Conservation (phyloP, 495 filamentous ascomycete genomes). For the Amniculicola lignicola region DNA sequence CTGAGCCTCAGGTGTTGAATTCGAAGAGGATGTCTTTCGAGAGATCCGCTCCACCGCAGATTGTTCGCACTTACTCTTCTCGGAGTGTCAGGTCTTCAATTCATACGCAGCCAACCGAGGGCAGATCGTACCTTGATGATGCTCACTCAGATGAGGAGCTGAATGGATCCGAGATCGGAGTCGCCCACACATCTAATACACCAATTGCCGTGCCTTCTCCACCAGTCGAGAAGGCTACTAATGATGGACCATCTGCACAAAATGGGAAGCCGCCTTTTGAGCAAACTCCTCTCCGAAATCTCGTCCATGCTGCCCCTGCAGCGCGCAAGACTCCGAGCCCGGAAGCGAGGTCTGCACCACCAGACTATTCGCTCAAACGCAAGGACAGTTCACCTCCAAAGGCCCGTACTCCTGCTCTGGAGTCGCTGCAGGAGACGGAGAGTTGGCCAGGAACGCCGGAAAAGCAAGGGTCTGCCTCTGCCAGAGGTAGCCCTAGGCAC, state of each 20-base stretch:
- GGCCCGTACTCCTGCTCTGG: constrained; percentile 18
- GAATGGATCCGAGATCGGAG: constrained; percentile 25
- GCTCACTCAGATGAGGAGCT: constrained; percentile 16
- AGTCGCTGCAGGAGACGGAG: constrained; percentile 19
- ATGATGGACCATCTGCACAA: constrained; percentile 1
- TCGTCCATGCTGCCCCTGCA: constrained; percentile 1
- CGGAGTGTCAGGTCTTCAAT: constrained; percentile 9
- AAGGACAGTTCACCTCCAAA: constrained; percentile 3
- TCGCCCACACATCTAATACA: constrained; percentile 33
- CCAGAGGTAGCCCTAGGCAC: constrained; percentile 4
- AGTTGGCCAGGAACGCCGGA: constrained; percentile 1
- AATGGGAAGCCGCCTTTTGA: constrained; percentile 11
- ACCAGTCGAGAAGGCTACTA: constrained; percentile 3
- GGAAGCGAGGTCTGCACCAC: constrained; percentile 3
- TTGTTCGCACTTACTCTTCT: constrained; percentile 31
- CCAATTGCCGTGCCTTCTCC: constrained; percentile 26
- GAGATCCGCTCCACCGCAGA: constrained; percentile 18
- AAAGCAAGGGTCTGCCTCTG: neutral
- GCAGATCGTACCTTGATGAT: constrained; percentile 22
- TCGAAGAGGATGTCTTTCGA: constrained; percentile 32
- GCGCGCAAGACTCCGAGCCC: constrained; percentile 26
- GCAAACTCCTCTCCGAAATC: constrained; percentile 10
- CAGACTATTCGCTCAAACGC: constrained; percentile 4
- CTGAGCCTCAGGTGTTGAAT: constrained; percentile 20
- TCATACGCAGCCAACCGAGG: neutral